A percentile compares a stretch with the other conserved stretches of the same genome.
phyloP scores from a whole-genome alignment of 495 filamentous ascomycete genomes.

The Penicillium antarcticum region DNA sequence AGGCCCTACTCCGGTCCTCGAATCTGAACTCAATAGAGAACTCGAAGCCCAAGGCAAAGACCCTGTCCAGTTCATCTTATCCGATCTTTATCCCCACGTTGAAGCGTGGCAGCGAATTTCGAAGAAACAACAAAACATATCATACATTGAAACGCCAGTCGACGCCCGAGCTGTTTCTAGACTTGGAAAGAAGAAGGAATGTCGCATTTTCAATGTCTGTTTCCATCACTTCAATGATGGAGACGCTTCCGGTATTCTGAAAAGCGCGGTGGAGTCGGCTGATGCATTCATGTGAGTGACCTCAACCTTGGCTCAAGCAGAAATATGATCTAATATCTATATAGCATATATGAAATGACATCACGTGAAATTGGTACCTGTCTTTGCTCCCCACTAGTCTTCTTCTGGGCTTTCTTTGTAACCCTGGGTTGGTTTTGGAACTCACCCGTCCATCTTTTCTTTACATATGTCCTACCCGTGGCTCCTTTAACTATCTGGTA shows the following conservation, averaged over 20 bases:
- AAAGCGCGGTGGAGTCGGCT: constrained; percentile 57
- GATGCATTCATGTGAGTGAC: constrained; percentile 58
- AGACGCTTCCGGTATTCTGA: constrained; percentile 54
- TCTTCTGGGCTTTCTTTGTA: constrained; percentile 49
- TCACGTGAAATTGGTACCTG: constrained; percentile 52
- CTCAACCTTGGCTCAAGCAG: not conserved
- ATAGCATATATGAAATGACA: constrained; percentile 71
- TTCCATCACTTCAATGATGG: constrained; percentile 76
- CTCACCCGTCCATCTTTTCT: constrained; percentile 55
- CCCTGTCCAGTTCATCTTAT: constrained; percentile 61
- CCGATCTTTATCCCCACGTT: constrained; percentile 66
- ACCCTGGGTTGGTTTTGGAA: constrained; percentile 62
- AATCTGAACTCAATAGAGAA: constrained; percentile 50
- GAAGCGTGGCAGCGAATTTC: constrained; percentile 55
- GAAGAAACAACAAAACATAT: constrained; percentile 47
- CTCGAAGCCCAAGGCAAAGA: constrained; percentile 21
- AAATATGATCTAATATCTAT: not conserved
- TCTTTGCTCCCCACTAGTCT: constrained; percentile 51
- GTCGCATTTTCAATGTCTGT: constrained; percentile 67
- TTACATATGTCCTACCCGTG: constrained; percentile 61
- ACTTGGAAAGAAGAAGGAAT: constrained; percentile 31
- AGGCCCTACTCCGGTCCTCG: constrained; percentile 63
- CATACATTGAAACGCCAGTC: constrained; percentile 54
- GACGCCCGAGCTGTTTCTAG: constrained; percentile 53
- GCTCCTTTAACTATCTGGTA: constrained; percentile 62